phyloP scores from a whole-genome alignment of 2,329 filamentous ascomycete genomes.

The Sclerotinia nivalis region DNA sequence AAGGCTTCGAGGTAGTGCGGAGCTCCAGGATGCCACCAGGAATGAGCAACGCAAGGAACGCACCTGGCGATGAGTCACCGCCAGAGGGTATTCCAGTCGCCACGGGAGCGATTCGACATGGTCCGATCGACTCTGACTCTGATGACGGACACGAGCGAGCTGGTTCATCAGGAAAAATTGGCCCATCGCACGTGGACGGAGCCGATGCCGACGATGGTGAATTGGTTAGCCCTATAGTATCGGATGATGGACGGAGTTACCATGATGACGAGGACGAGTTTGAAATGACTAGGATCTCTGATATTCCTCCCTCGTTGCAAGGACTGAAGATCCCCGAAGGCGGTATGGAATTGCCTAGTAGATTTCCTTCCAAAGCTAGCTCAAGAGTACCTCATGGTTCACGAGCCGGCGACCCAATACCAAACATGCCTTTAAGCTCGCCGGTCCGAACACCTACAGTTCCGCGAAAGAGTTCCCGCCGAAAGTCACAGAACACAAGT shows the following conservation, averaged over 20 bases:
- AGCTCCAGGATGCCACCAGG: conserved; percentile 83
- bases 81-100: conserved; percentile 66
- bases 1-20: conserved; percentile 94
- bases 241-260: conserved; percentile 50
- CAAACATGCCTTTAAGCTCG: conserved; percentile 38
- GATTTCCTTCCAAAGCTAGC: conserved; percentile 60
- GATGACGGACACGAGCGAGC: conserved; percentile 36
- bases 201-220: conserved; percentile 31
- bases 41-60: conserved; percentile 54
- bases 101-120: conserved; percentile 45
- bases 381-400: conserved; percentile 39
- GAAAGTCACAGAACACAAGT: conserved; percentile 43
- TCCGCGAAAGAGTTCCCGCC: conserved; percentile 72
- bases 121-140: conserved; percentile 65
- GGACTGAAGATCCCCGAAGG: conserved; percentile 52
- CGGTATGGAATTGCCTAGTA: conserved; percentile 54
- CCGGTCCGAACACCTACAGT: conserved; percentile 47
- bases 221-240: conserved; percentile 35
- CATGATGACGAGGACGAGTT: conserved; percentile 49
- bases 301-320: conserved; percentile 58
- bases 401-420: conserved; percentile 42
- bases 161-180: conserved; percentile 43
- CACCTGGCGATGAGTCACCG: conserved; percentile 65
- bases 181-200: conserved; percentile 41
- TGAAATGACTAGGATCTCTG: conserved; percentile 48